Evolutionary conservation across 495 filamentous ascomycete genomes (phyloP), one percentile per base, ranked within the genome.

Genomic region (Penicillium dipodomyicola): DNA sequence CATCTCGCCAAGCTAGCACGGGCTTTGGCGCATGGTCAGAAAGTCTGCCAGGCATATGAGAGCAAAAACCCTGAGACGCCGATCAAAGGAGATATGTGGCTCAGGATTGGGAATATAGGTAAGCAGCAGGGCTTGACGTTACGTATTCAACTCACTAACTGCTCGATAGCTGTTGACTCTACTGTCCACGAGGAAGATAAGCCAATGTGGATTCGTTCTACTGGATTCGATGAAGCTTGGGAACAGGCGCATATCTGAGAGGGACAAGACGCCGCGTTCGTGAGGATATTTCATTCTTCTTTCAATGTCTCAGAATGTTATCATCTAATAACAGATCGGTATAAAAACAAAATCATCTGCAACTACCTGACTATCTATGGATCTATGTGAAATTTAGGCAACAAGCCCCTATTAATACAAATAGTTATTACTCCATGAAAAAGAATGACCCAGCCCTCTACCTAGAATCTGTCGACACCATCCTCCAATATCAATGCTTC

Each of bases 1-100:
- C 92, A 97, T 69, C 68, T 82, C 23, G 71, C 82, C 48, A 96
- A 97, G 70, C 67, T 94, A 5, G 76, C 84, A 19, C 73, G 92
- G 29, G 88, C 91, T 4, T 61, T 91, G 12, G 77, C 74, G 22
- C 66, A 85, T 63, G 87, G 77, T 0, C 72, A 86, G 67, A 61
- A 65, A 29, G 62, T 82, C 12, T 82, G 78, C 56, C 55, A 62
- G 64, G 54, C 57, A 30, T 80, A 74, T 54, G 75, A 83, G 46
- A 66, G 56, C 8, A 56, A 59, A 20, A 72, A 65, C 5, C 65
- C 37, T 5, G 23, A 76, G 37, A 78, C 82, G 43, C 71, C 64
- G 55, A 79, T 95, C 32, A 80, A 82, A 58, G 84, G 82, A 1
- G 78, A 83, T 59, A 78, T 85, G 77, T 96, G 91, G 91, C 67